These are phyloP conservation scores for Hypoxylon rubiginosum DNA, from an alignment of 2,329 filamentous ascomycete species.

Conservation along the genomic window DNA sequence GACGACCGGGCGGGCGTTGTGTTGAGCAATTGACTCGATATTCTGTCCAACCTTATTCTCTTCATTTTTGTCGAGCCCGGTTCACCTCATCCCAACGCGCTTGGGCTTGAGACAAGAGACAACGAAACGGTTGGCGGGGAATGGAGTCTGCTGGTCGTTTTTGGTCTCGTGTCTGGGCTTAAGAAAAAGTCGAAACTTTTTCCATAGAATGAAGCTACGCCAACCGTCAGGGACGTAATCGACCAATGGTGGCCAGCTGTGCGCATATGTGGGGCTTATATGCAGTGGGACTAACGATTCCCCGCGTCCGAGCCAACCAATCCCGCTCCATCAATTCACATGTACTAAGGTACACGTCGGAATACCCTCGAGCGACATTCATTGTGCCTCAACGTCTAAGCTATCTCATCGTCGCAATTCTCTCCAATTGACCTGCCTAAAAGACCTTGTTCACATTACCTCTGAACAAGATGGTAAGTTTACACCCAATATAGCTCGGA, in stretches of 20 bases:
- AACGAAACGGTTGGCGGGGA: slow-evolving; percentile 36
- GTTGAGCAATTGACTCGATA: slow-evolving; percentile 71
- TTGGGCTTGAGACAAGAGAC: slow-evolving; percentile 38
- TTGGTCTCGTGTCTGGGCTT: slow-evolving; percentile 48
- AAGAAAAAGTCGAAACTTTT: slow-evolving; percentile 46
- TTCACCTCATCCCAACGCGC: slow-evolving; percentile 46
- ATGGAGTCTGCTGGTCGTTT: slow-evolving; percentile 24
- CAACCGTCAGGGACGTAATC: slow-evolving; percentile 7
- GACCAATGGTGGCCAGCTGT: slow-evolving; percentile 30
- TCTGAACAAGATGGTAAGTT: slow-evolving; percentile 69
- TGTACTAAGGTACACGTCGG: background rate
- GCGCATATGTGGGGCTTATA: slow-evolving; percentile 20
- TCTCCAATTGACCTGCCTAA: slow-evolving; percentile 52
- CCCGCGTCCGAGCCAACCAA: slow-evolving; percentile 29
- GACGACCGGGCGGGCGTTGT: slow-evolving; percentile 58
- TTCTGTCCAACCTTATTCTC: slow-evolving; percentile 71
- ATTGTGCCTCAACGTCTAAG: slow-evolving; percentile 26
- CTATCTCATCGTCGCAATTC: slow-evolving; percentile 41
- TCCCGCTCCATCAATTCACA: slow-evolving; percentile 27
- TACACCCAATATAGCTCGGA: background rate
- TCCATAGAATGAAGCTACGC: slow-evolving; percentile 46
- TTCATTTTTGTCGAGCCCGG: slow-evolving; percentile 64
- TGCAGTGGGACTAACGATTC: slow-evolving; percentile 27
- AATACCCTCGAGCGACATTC: slow-evolving; percentile 10
- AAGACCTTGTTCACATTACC: slow-evolving; percentile 46